Percentiles rank a stretch among this genome's conserved stretches.
Conservation (phyloP, 2,329 filamentous ascomycete genomes). For the Aschersonia sp. region DNA sequence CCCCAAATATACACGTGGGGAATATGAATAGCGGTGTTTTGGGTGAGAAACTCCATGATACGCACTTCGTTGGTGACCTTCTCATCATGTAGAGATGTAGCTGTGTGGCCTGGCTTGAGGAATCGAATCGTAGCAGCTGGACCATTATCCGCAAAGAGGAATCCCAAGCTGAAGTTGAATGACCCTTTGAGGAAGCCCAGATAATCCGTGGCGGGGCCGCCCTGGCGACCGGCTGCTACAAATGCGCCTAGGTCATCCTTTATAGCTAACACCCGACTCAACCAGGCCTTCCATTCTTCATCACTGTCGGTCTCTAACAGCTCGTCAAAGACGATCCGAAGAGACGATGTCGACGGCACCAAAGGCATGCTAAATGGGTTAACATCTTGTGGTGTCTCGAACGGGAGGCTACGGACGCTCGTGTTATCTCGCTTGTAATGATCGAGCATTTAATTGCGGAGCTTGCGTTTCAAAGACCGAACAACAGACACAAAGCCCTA, state of each 20-base stretch:
- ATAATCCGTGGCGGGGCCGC: constrained; percentile 7
- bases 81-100: constrained; percentile 11
- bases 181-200: constrained; percentile 13
- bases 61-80: constrained; percentile 16
- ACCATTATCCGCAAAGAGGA: constrained; percentile 7
- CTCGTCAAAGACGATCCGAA: constrained; percentile 6
- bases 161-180: constrained; percentile 13
- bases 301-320: constrained; percentile 9
- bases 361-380: neutral
- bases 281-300: constrained; percentile 10
- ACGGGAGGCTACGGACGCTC: too few species aligned
- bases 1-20: constrained; percentile 13
- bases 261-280: constrained; percentile 7
- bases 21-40: constrained; percentile 16
- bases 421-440: too few species aligned
- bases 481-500: too few species aligned
- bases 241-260: constrained; percentile 9
- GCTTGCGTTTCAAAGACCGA: too few species aligned
- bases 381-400: too few species aligned
- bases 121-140: constrained; percentile 13
- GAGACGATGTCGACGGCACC: neutral
- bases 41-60: constrained; percentile 12
- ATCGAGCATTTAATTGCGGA: too few species aligned
- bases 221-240: constrained; percentile 7
- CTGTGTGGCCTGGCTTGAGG: constrained; percentile 10